Percentiles rank a stretch among this genome's conserved stretches.
Evolutionary conservation across 2,329 filamentous ascomycete species (phyloP).

Genomic region (Aspergillus tubingensis): DNA sequence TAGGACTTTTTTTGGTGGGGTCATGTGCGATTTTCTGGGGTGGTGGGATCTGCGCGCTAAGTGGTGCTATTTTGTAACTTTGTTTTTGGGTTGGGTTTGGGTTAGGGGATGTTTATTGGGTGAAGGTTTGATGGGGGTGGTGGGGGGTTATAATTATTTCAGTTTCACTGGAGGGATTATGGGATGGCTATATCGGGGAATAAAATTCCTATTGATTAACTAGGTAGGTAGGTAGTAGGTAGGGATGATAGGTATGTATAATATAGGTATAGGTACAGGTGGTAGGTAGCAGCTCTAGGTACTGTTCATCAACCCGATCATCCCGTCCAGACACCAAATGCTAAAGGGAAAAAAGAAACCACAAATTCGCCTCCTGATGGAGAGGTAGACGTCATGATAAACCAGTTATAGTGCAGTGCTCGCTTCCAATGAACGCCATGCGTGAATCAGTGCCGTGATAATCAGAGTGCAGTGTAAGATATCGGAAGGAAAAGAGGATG

Average conservation of each 20-base stretch:
- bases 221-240: neutral
- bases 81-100: too few relatives aligned
- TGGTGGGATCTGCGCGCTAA: too few relatives aligned
- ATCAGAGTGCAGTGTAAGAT: neutral
- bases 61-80: too few relatives aligned
- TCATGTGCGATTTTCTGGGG: too few relatives aligned
- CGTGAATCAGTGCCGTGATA: neutral
- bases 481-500: neutral
- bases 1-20: too few relatives aligned
- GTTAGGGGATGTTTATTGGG: too few relatives aligned
- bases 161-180: too few relatives aligned
- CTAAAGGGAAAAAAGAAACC: neutral
- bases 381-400: neutral
- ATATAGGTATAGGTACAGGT: neutral
- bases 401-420: neutral
- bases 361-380: neutral
- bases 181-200: too few relatives aligned
- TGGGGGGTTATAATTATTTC: too few relatives aligned
- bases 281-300: neutral
- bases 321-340: neutral
- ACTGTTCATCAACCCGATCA: neutral
- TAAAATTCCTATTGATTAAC: neutral
- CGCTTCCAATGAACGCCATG: neutral
- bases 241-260: neutral
- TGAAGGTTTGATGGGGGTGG: too few relatives aligned